Conservation (phyloP, 192 early-diverging fungal species). For the Coemansia sp. region DNA sequence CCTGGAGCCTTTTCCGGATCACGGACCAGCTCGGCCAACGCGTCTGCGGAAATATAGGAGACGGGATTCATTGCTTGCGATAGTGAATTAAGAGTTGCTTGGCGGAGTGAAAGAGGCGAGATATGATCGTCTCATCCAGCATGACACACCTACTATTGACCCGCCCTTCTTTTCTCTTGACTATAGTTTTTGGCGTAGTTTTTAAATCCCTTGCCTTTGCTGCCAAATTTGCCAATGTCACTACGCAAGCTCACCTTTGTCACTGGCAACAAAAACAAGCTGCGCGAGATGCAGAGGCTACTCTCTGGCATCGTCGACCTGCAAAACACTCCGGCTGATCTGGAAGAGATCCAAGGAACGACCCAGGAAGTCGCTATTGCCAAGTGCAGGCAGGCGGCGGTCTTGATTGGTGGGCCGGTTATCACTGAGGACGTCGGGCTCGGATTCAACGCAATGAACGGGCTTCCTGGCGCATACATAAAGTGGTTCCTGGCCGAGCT, state of each 20-base stretch:
- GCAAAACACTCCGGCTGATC: slow-evolving; percentile 65
- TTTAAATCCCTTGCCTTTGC: no score
- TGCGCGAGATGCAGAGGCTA: slow-evolving; percentile 83
- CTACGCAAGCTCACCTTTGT: slow-evolving; percentile 70
- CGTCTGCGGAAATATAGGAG: slow-evolving; percentile 20
- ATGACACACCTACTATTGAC: background rate
- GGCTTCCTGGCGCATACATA: slow-evolving; percentile 83
- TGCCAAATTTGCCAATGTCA: no score
- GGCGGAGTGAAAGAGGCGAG: no score
- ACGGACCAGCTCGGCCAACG: slow-evolving; percentile 55
- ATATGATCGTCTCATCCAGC: background rate
- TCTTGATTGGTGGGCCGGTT: slow-evolving; percentile 62
- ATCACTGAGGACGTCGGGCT: slow-evolving; percentile 93
- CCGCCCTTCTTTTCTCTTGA: background rate
- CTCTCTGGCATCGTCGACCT: slow-evolving; percentile 64
- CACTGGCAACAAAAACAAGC: slow-evolving; percentile 95
- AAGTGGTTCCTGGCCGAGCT: slow-evolving; percentile 92
- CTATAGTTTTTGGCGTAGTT: background rate
- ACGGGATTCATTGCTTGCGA: no score
- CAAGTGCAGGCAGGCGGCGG: slow-evolving; percentile 77
- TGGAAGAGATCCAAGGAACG: slow-evolving; percentile 92
- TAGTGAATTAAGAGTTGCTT: background rate
- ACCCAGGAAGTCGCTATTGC: slow-evolving; percentile 69
- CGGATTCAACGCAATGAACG: slow-evolving; percentile 90
- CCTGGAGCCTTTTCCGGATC: slow-evolving; percentile 56